Evolutionary conservation across 1,139 yeast species (phyloP), one percentile per base, ranked within the genome.

Genomic region (Yamadazyma atmosphaerica): DNA sequence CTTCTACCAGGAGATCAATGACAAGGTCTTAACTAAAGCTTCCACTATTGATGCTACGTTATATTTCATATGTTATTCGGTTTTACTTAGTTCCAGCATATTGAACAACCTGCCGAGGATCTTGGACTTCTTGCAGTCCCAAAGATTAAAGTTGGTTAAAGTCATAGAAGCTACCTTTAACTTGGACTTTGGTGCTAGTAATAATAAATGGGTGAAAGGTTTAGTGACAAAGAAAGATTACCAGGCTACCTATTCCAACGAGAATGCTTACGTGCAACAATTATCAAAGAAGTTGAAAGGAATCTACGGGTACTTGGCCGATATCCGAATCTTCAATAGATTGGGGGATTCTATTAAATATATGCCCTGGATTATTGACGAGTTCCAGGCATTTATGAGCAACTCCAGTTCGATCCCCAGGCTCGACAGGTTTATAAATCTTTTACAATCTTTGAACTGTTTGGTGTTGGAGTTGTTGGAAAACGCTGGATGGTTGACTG

Each of bases 401-500:
- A 64, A 68, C 1, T 28, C 54, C 4, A 51, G 55, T 18, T 36
- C 60, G 3, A 55, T 48, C 2, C 66, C 74, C 0, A 54, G 49
- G 30, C 37, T 61, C 4, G 64, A 68, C 45, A 50, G 75, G 17
- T 51, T 68, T 33, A 46, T 72, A 42, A 70, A 70, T 45, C 58
- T 70, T 27, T 49, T 63, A 21, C 77, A 72, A 49, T 59, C 77
- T 2, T 43, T 72, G 40, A 71, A 71, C 43, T 71, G 77, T 45
- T 58, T 71, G 35, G 58, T 68, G 3, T 60, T 72, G 45, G 83
- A 78, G 52, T 61, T 77, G 5, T 57, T 77, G 32, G 83, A 78
- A 48, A 77, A 77, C 40, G 70, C 73, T n/a, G 83, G 81, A 2
- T 78, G 81, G 77, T 58, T 74, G 31, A 70, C 77, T 2, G 81